A percentile compares a stretch with the other conserved stretches of the same genome.
These are phyloP conservation scores for Poa pratensis DNA, from an alignment of 176 grass and related monocot species.

Conservation along the genomic window DNA sequence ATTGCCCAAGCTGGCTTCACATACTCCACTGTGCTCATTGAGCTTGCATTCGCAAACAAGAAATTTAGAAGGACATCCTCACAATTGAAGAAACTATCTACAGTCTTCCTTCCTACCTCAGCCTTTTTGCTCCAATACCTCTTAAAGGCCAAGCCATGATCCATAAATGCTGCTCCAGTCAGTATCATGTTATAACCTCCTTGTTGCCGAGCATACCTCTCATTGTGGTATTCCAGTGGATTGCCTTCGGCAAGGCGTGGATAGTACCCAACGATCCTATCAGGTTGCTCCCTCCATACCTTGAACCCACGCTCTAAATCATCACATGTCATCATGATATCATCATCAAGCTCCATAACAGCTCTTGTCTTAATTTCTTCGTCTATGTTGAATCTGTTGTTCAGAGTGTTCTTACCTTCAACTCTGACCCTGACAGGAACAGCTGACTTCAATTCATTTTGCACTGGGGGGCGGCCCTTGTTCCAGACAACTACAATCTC, in stretches of 20 bases:
- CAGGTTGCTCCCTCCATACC: constrained; percentile 77
- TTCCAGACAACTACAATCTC: constrained; percentile 96
- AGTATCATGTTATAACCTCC: constrained; percentile 88
- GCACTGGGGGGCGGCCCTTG: constrained; percentile 56
- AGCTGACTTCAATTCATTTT: constrained; percentile 61
- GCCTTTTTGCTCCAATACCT: constrained; percentile 78
- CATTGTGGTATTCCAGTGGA: constrained; percentile 67
- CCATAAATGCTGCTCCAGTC: constrained; percentile 93
- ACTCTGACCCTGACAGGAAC: constrained; percentile 79
- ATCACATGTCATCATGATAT: constrained; percentile 97
- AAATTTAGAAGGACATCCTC: constrained; percentile 94
- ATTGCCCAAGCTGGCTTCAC: constrained; percentile 90
- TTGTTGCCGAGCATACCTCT: constrained; percentile 59
- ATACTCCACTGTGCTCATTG: constrained; percentile 71
- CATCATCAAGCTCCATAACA: constrained; percentile 95
- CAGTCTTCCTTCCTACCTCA: constrained; percentile 58
- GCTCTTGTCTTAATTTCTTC: constrained; percentile 71
- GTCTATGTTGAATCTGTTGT: constrained; percentile 93
- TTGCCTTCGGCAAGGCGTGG: constrained; percentile 76
- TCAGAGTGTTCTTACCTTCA: constrained; percentile 79
- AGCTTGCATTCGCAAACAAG: constrained; percentile 78
- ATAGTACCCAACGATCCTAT: constrained; percentile 82
- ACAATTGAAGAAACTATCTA: constrained; percentile 81
- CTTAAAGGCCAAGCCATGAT: constrained; percentile 76
- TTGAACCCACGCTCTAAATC: constrained; percentile 94